Base-by-base conservation (phyloP, 495 filamentous ascomycete species). In the Mytilinidion resinicola region DNA sequence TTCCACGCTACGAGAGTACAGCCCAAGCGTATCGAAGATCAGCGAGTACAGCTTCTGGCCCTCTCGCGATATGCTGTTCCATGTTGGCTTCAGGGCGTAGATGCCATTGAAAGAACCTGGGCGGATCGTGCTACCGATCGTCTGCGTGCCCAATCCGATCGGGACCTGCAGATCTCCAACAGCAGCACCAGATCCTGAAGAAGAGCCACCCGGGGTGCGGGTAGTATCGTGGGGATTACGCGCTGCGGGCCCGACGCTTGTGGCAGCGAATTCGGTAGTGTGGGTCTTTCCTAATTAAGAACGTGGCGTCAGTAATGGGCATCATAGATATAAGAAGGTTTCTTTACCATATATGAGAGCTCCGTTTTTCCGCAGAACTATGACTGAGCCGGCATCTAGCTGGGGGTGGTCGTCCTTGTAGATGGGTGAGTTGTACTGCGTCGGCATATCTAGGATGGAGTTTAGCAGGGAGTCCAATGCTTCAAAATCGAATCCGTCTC, bases 81-180 rank as follows among this genome's bases (percentile, higher is more conserved):
- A 80, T 0, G 81, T 85, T 30, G 80, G 82, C 62, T 84, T 85
- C 25, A 83, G 63, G 3, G 72, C 77, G 57, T 76, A 82, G 15
- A 78, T 72, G 33, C 79, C 78, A 53, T 78, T 80, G 65, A 76
- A 83, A 0, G 77, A 80, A 4, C 65, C 80, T 0, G 82, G 82
- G 1, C 80, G 75, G 43, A 70, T 61, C 9, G 59, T 66, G 33
- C 70, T 75, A 0, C 79, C 79, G 9, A 74, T 77, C 0, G 78
- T 82, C 65, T 82, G 79, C 0, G 78, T 77, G 0, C 77, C 78
- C 7, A 81, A 63, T 0, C 61, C 69, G 35, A 82, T 64, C 0
- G 77, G 75, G 4, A 72, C 74, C 53, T 80, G 79, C 50, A 73
- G 72, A 54, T 81, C 79, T 17, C 64, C 78, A 0, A 81, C 77